phyloP scores from a whole-genome alignment of 177 flowering plant genomes.

The Vitis hybrid region DNA sequence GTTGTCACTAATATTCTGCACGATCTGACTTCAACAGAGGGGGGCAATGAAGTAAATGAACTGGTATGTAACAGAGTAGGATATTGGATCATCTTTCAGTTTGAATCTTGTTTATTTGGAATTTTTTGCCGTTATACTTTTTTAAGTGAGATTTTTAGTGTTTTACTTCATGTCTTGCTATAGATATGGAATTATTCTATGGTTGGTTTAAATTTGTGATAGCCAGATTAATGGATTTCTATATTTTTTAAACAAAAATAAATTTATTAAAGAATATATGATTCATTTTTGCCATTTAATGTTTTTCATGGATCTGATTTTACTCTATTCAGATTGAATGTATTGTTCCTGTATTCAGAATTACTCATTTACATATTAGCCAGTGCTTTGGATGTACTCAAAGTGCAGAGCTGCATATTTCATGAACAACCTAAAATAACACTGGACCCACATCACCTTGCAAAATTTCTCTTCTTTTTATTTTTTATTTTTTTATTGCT shows the following conservation, averaged over 20 bases:
- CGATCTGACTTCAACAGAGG: conserved; percentile 54
- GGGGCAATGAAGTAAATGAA: conserved; percentile 31
- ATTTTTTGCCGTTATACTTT: too few species aligned
- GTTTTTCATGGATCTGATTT: not conserved
- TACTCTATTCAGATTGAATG: not conserved
- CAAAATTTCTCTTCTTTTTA: too few species aligned
- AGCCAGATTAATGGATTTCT: not conserved
- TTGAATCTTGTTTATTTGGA: too few species aligned
- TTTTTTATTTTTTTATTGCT: too few species aligned
- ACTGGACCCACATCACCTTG: too few species aligned
- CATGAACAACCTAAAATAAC: not conserved
- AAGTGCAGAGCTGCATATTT: not conserved
- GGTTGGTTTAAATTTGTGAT: not conserved
- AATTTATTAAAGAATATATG: not conserved
- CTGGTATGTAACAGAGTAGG: conserved; percentile 36
- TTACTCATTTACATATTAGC: not conserved
- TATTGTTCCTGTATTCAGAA: not conserved
- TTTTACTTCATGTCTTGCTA: too few species aligned
- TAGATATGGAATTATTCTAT: too few species aligned
- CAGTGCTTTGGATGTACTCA: not conserved
- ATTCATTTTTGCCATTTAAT: not conserved
- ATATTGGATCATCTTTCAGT: too few species aligned
- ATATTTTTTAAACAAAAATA: not conserved
- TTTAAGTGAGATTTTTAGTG: too few species aligned
- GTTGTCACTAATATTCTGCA: conserved; percentile 59